A percentile compares a stretch with the other conserved stretches of the same genome.
These are phyloP conservation scores for Moricandia moricandioides DNA, from an alignment of 345 rosid genomes.

Conservation along the genomic window DNA sequence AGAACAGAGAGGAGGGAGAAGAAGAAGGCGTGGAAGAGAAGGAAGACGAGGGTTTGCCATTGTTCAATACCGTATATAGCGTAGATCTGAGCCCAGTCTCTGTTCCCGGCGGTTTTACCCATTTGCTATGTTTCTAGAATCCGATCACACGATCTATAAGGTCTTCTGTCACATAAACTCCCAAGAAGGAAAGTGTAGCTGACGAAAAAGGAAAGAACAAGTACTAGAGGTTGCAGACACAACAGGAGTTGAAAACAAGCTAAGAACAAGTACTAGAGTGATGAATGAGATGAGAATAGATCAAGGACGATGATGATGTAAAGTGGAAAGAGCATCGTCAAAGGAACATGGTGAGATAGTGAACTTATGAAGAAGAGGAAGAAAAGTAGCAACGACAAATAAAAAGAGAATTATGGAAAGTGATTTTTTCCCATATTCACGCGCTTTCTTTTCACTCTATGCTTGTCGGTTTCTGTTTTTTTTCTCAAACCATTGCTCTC, in stretches of 20 bases:
- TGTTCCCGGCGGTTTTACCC: slow-evolving; percentile 43
- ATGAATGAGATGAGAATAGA: neutral
- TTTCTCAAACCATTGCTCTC: slow-evolving; percentile 22
- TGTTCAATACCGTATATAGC: slow-evolving; percentile 91
- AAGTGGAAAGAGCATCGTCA: slow-evolving; percentile 20
- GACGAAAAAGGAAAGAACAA: neutral
- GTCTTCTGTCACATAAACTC: neutral
- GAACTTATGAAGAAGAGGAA: slow-evolving; percentile 18
- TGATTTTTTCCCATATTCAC: slow-evolving; percentile 7
- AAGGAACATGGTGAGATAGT: slow-evolving; percentile 19
- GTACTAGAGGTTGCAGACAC: neutral
- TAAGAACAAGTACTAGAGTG: too few relatives aligned
- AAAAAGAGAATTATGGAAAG: slow-evolving; percentile 3
- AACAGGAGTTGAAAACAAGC: slow-evolving; percentile 15
- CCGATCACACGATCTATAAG: neutral
- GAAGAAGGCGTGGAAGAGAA: slow-evolving; percentile 64
- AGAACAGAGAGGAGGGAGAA: slow-evolving; percentile 66
- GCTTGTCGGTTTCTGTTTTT: slow-evolving; percentile 31
- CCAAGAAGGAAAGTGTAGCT: neutral
- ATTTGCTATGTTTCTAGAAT: slow-evolving; percentile 18
- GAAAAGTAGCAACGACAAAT: neutral
- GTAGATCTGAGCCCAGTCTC: slow-evolving; percentile 97
- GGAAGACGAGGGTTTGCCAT: slow-evolving; percentile 82
- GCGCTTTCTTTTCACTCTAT: slow-evolving; percentile 33
- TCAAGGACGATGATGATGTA: neutral